Evolutionary conservation across 306 rosid genomes (phyloP), one percentile per base, ranked within the genome.

Genomic region (Lupinus albus): DNA sequence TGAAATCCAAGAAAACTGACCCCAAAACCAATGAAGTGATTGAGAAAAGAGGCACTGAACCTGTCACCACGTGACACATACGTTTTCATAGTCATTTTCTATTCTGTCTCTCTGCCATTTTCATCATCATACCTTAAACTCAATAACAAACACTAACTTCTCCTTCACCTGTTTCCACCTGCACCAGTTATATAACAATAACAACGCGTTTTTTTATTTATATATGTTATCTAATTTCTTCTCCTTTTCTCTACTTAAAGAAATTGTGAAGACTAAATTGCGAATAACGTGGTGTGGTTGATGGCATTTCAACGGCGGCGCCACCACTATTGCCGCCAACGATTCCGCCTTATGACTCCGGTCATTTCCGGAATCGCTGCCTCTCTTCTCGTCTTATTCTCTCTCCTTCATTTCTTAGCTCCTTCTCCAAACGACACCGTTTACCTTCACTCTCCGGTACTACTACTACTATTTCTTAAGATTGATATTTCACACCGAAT

Each of bases 301-400:
- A 79, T 82, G 99, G 92, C 89, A 18, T 54, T 65, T 72, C 97
- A 79, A 78, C 99, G 99, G 80, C 99, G 99, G 62, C 67, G 78
- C 76, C 38, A 33, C 2, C 38, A 33, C 38, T 79, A 86, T 77
- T 76, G 78, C 78, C 73, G 76, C 62, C 86, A 86, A 69, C 85
- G 96, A 6, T 80, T 83, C 67, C 84, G 91, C 25, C 70, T 39
- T 4, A 17, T 85, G 69, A 55, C 86, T 74, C 99, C 95, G 42
- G 47, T 84, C 45, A 54, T 94, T 38, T 85, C 96, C 8, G 79
- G 85, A 81, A 49, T 85, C 78, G 83, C 82, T 67, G 89, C 82
- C 48, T 78, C 83, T 35, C 78, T 94, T 3, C 83, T 94, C 16
- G 41, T 94, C 54, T 80, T 94, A 79, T 83, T 88, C 57, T 87